phyloP scores from a whole-genome alignment of 202 grass and related monocot genomes.

The Schoenoplectus tabernaemontani region DNA sequence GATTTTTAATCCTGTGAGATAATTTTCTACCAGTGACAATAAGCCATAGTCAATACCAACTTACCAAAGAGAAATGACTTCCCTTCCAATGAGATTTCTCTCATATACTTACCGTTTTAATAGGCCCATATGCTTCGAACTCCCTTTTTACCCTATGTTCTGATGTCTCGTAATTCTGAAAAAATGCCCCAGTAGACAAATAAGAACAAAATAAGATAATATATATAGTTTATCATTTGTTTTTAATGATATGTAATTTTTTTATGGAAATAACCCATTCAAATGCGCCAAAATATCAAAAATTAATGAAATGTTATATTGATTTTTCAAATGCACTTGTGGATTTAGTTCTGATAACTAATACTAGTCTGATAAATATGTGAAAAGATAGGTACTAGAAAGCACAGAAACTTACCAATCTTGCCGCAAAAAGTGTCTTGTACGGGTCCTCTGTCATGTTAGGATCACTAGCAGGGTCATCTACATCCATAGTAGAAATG shows the following conservation, averaged over 20 bases:
- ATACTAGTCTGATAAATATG: not conserved
- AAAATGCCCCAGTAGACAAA: constrained; percentile 12
- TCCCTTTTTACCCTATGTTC: constrained; percentile 63
- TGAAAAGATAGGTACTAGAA: not conserved
- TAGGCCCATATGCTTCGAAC: constrained; percentile 83
- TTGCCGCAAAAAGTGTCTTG: constrained; percentile 65
- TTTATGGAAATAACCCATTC: not conserved
- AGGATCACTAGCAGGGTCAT: constrained; percentile 57
- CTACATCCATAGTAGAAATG: constrained; percentile 29
- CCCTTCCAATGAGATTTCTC: constrained; percentile 36
- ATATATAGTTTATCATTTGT: too few relatives aligned
- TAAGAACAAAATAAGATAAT: too few relatives aligned
- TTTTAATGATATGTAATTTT: not conserved
- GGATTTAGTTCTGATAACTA: too few relatives aligned
- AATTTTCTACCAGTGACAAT: constrained; percentile 19
- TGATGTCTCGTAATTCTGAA: constrained; percentile 57
- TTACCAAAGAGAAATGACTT: constrained; percentile 55
- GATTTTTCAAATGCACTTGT: not conserved
- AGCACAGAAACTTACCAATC: constrained; percentile 43
- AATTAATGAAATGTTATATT: not conserved
- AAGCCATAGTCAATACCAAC: constrained; percentile 30
- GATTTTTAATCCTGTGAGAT: not conserved
- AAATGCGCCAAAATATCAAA: not conserved
- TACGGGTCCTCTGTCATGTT: constrained; percentile 65
- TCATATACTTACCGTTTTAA: constrained; percentile 70